Evolutionary conservation across 352 stramenopile species (phyloP), one percentile per base, ranked within the genome.

Genomic region (Globisporangium cylindrosporum): DNA sequence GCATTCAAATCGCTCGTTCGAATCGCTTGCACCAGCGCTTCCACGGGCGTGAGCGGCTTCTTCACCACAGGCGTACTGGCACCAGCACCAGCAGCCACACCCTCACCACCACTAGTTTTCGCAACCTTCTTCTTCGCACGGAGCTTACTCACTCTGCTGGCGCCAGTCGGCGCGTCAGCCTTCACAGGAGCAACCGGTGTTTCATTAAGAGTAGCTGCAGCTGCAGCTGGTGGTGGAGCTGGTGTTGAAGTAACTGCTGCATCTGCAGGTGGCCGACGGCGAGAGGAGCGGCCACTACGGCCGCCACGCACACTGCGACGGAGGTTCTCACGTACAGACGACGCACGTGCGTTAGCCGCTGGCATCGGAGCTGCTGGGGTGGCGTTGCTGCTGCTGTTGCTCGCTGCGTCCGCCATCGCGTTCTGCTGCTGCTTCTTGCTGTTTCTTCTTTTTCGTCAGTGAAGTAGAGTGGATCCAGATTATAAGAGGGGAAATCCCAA

Each of bases 1-100:
- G 59, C 54, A n/a, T 66, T 38, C 25, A 64, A 27, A n/a, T 62
- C 56, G n/a, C 54, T 25, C n/a, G 1, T 25, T 36, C 66, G 66
- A 57, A 72, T 67, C 61, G 66, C 66, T 36, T 54, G 20, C 49
- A 72, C 53, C n/a, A 72, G 55, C 53, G 54, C 24, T 56, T 72
- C 66, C 4, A 72, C 38, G 0, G 59, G 66, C n/a, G 66, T 67
- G 18, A 32, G 66, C 4, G 59, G 48, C 32, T 29, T 27, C 34
- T 58, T 24, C 34, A 10, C 54, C 2, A n/a, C 15, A 3, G 27
- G 14, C 6, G 18, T 34, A 20, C n/a, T 29, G 27, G 5, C 49
- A 6, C 12, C 53, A 38, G 25, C 25, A 24, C 25, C 4, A 38
- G 24, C 25, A 59, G 15, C 25, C 12, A 38, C 53, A 24, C 25